Percentiles rank a stretch among this genome's conserved stretches.
Conservation (phyloP, 768 basidiomycete species). For the Termitomyces sp. region DNA sequence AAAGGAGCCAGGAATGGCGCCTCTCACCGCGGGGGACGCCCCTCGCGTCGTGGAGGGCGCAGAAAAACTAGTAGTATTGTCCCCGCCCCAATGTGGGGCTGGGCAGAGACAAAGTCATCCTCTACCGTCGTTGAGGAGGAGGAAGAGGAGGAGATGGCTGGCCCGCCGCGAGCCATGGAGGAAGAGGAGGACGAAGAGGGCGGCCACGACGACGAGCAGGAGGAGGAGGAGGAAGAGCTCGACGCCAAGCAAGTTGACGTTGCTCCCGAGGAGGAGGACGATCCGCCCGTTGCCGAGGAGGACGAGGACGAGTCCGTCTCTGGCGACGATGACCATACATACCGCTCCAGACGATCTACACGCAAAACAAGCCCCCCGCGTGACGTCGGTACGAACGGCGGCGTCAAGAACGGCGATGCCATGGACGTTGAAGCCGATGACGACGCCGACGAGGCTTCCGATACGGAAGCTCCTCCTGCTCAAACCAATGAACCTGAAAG, state of each 20-base stretch:
- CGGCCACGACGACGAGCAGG: conserved; percentile 12
- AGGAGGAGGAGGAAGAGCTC: conserved; percentile 28
- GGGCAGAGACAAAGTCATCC: conserved; percentile 56
- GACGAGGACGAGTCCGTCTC: conserved; percentile 13
- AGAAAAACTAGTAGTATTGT: conserved; percentile 52
- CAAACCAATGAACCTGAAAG: conserved; percentile 14
- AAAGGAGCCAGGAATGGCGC: conserved; percentile 15
- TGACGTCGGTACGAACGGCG: conserved; percentile 9
- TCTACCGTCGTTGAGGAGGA: conserved; percentile 43
- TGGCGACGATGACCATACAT: conserved; percentile 12
- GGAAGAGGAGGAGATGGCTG: conserved; percentile 45
- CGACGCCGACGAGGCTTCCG: conserved; percentile 14
- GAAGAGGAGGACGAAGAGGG: conserved; percentile 57
- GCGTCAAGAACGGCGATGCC: conserved; percentile 11
- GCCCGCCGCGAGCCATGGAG: conserved; percentile 53
- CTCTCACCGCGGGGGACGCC: conserved; percentile 14
- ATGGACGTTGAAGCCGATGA: conserved; percentile 15
- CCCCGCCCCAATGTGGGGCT: conserved; percentile 83
- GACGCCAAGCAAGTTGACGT: conserved; percentile 7
- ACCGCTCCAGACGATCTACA: conserved; percentile 10
- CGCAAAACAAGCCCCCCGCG: conserved; percentile 7
- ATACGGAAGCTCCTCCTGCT: conserved; percentile 7
- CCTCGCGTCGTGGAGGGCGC: conserved; percentile 22
- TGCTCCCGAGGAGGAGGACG: conserved; percentile 16
- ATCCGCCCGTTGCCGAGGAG: conserved; percentile 11